phyloP scores from a whole-genome alignment of 768 basidiomycete species.

The Tylopilus vinaceipallidus region DNA sequence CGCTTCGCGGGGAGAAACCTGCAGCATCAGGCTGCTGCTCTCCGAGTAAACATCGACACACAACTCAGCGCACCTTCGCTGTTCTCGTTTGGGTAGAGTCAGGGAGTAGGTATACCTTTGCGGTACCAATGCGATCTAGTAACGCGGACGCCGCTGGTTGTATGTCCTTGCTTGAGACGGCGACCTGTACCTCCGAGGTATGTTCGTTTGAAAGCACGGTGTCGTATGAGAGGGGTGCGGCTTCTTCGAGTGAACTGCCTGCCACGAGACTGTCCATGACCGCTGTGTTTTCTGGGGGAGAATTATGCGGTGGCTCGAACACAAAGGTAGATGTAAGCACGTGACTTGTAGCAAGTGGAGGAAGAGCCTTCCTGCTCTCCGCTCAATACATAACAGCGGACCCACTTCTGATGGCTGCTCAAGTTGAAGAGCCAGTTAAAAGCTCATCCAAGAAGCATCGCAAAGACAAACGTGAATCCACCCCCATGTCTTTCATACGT shows the following conservation, averaged over 20 bases:
- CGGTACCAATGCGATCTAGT: slow-evolving; percentile 65
- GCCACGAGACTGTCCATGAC: slow-evolving; percentile 52
- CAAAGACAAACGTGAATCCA: slow-evolving; percentile 92
- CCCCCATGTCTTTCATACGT: background rate
- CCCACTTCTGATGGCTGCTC: too few species aligned
- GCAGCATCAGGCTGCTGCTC: slow-evolving; percentile 46
- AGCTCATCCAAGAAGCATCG: slow-evolving; percentile 89
- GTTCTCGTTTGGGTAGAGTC: slow-evolving; percentile 58
- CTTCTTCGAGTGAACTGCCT: slow-evolving; percentile 31
- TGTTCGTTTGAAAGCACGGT: slow-evolving; percentile 58
- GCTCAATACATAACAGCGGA: too few species aligned
- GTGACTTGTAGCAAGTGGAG: slow-evolving; percentile 16
- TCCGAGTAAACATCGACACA: slow-evolving; percentile 35
- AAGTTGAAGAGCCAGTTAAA: slow-evolving; percentile 38
- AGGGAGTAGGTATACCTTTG: slow-evolving; percentile 75
- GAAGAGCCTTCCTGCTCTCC: too few species aligned
- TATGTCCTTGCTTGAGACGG: slow-evolving; percentile 29
- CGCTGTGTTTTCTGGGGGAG: slow-evolving; percentile 2
- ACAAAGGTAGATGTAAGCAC: slow-evolving; percentile 5
- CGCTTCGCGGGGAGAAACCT: slow-evolving; percentile 34
- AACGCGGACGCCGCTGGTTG: slow-evolving; percentile 37
- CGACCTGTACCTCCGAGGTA: slow-evolving; percentile 32
- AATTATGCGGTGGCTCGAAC: background rate
- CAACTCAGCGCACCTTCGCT: slow-evolving; percentile 70
- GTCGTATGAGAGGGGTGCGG: slow-evolving; percentile 47